phyloP scores from a whole-genome alignment of 352 stramenopile species.

The Phytophthora idaei region DNA sequence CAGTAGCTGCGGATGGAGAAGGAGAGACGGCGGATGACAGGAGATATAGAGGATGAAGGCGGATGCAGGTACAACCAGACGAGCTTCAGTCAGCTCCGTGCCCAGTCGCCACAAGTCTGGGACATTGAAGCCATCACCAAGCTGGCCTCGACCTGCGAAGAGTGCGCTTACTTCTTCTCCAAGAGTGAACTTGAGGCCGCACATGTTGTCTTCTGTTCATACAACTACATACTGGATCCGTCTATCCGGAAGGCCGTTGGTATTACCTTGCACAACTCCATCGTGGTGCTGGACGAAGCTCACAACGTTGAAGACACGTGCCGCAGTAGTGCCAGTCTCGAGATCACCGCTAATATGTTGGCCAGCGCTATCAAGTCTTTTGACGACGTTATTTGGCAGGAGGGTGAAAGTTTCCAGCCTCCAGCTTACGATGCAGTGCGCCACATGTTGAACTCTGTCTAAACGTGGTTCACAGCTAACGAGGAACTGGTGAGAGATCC shows the following conservation, averaged over 20 bases:
- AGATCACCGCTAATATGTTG: constrained; percentile 61
- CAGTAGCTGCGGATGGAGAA: constrained; percentile 40
- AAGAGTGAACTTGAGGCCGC: constrained; percentile 55
- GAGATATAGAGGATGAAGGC: constrained; percentile 37
- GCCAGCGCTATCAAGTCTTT: constrained; percentile 64
- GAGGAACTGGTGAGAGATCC: constrained; percentile 30
- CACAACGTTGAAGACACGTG: constrained; percentile 90
- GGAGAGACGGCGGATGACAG: constrained; percentile 16
- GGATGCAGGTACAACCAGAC: constrained; percentile 66
- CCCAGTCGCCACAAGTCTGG: constrained; percentile 60
- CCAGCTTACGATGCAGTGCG: constrained; percentile 48
- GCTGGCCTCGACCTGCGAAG: constrained; percentile 57
- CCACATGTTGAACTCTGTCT: constrained; percentile 50
- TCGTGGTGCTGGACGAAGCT: constrained; percentile 86
- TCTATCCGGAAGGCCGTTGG: constrained; percentile 64
- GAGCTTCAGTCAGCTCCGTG: constrained; percentile 33
- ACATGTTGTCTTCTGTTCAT: constrained; percentile 84
- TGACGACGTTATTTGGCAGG: constrained; percentile 59
- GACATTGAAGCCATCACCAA: constrained; percentile 81
- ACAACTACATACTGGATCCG: constrained; percentile 88
- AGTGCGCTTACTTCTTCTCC: constrained; percentile 79
- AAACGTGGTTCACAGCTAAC: constrained; percentile 53
- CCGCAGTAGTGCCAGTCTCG: constrained; percentile 66
- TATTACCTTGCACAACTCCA: constrained; percentile 71
- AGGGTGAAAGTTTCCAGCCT: constrained; percentile 20